A percentile compares a stretch with the other conserved stretches of the same genome.
Conservation (phyloP, 129 eudicot species). For the Saussurea involucrata region DNA sequence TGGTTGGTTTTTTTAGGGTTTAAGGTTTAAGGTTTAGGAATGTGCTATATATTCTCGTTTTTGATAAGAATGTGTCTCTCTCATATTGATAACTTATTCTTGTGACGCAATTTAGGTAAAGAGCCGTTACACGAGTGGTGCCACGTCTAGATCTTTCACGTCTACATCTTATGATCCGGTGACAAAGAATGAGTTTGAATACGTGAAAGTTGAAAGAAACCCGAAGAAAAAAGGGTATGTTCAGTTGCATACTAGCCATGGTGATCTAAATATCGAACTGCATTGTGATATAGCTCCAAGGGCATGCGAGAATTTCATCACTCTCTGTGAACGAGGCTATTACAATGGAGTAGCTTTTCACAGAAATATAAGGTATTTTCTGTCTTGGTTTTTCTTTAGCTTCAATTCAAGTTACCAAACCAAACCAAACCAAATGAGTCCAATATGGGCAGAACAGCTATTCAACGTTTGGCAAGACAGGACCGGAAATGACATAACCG, state of each 20-base stretch:
- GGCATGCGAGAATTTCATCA: slow-evolving; percentile 92
- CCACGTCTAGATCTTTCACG: slow-evolving; percentile 94
- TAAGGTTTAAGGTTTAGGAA: not conserved
- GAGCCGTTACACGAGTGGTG: slow-evolving; percentile 94
- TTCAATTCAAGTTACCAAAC: not conserved
- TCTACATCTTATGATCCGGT: slow-evolving; percentile 92
- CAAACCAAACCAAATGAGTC: not conserved
- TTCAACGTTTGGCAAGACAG: no score
- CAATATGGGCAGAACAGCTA: no score
- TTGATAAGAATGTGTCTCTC: not conserved
- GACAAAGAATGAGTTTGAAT: slow-evolving; percentile 83
- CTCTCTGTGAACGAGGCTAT: slow-evolving; percentile 93
- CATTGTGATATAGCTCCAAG: slow-evolving; percentile 97
- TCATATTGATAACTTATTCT: not conserved
- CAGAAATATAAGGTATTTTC: slow-evolving; percentile 76
- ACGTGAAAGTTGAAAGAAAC: slow-evolving; percentile 84
- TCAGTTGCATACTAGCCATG: slow-evolving; percentile 88
- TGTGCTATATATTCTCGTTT: not conserved
- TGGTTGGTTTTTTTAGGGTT: slow-evolving; percentile 46
- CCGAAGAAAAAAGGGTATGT: slow-evolving; percentile 89
- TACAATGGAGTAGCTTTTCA: slow-evolving; percentile 88
- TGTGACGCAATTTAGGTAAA: slow-evolving; percentile 49
- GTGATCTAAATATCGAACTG: slow-evolving; percentile 91
- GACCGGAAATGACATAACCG: no score
- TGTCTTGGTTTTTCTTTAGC: not conserved